Evolutionary conservation across 208 protist species (phyloP).

Genomic region (Zelonia costaricensis): DNA sequence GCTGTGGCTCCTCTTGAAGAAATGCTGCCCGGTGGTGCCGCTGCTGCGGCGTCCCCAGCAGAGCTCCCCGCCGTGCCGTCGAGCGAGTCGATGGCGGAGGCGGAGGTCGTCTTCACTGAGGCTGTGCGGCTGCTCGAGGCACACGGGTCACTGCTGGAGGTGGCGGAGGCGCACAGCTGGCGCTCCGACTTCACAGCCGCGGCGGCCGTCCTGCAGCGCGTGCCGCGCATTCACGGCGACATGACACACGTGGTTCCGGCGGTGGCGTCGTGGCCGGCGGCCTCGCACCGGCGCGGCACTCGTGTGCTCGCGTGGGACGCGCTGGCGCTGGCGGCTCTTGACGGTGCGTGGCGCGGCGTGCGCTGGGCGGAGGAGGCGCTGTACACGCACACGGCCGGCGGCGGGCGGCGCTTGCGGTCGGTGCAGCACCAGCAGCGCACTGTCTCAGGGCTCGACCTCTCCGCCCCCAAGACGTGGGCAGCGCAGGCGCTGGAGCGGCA

Average conservation of each 20-base stretch:
- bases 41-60: background rate
- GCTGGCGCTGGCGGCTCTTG: slow-evolving; percentile 22
- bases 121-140: slow-evolving; percentile 21
- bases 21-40: too few relatives aligned
- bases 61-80: background rate
- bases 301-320: slow-evolving; percentile 24
- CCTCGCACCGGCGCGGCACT: background rate
- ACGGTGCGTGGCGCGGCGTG: slow-evolving; percentile 17
- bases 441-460: background rate
- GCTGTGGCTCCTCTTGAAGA: too few relatives aligned
- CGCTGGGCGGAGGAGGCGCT: slow-evolving; percentile 16
- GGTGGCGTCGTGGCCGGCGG: slow-evolving; percentile 1
- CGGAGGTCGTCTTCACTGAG: slow-evolving; percentile 12
- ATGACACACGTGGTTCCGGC: slow-evolving; percentile 7
- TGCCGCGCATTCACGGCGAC: too few relatives aligned
- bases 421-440: background rate
- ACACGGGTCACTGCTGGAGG: slow-evolving; percentile 14
- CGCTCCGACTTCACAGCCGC: slow-evolving; percentile 19
- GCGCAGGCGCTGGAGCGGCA: slow-evolving; percentile 13
- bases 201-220: slow-evolving; percentile 4
- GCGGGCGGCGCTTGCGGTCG: too few relatives aligned
- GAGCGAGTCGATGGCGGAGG: slow-evolving; percentile 1
- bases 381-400: slow-evolving; percentile 2
- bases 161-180: slow-evolving; percentile 24
- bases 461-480: background rate